Base-by-base conservation (phyloP, 345 rosid species). In the Lumnitzera racemosa region DNA sequence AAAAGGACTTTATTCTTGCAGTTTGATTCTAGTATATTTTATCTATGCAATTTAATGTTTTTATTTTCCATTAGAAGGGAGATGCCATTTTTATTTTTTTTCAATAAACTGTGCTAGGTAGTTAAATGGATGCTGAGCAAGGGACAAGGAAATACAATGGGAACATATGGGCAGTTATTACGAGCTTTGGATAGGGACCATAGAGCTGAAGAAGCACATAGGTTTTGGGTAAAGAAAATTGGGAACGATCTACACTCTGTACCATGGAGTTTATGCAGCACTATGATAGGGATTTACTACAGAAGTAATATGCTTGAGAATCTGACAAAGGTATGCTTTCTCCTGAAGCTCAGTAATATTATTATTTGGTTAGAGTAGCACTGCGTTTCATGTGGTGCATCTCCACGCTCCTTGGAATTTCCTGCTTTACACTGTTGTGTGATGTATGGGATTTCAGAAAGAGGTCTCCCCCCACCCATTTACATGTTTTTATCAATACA, bases 41-140 rank as follows among this genome's bases (percentile, higher is more conserved):
- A 27, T 27, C 31, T 27, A 27, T 27, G 31, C 31, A 27, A 27
- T 27, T 27, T 27, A 27, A 27, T 27, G 31, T 27, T 27, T 27
- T 27, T 27, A 27, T 27, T 5, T 27, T 27, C 5, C 31, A 27
- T 27, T 5, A 9, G 1, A 36, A 36, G 9, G 43, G 7, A 36
- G 43, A 36, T 36, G 43, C 43, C 43, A 5, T 64, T 49, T 20
- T 20, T 20, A 20, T 20, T 20, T 20, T 20, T 24, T 52, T 53
- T 13, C 59, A 1, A 14, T 60, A 48, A 48, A 52, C 24, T 53
- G 54, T 61, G 47, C 20, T 68, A 91, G 98, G 96, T 92, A 56
- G 86, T 94, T 61, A 94, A 94, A 71, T 94, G 99, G 99, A 86
- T 94, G 82, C 83, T 94, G 59, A 94, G 99, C 83, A 94, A 90